Percentiles rank a stretch among this genome's conserved stretches.
Evolutionary conservation across 495 filamentous ascomycete genomes (phyloP).

Genomic region (Podospora pseudopauciseta): DNA sequence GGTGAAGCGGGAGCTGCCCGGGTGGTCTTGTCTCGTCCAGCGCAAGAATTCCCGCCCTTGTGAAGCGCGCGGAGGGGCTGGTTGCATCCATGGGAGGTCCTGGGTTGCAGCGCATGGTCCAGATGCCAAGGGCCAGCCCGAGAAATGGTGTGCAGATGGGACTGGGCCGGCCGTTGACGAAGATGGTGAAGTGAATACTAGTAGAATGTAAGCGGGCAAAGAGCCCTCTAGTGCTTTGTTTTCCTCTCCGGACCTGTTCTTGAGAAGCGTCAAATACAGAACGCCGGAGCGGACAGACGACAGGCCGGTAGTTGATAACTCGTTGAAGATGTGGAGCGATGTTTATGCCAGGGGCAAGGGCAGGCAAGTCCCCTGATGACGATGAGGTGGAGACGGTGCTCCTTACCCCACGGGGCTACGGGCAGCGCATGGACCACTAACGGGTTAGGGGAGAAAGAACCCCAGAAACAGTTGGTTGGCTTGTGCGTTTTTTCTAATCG

Average conservation of each 20-base stretch:
- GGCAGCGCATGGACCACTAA: not conserved
- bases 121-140: not conserved
- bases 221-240: not conserved
- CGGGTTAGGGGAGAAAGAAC: conserved; percentile 3
- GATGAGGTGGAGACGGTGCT: not conserved
- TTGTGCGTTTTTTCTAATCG: not conserved
- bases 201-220: not conserved
- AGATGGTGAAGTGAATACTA: no score
- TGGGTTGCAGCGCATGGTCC: not conserved
- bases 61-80: not conserved
- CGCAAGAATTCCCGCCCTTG: not conserved
- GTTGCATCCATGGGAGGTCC: not conserved
- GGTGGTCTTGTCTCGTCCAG: not conserved
- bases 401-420: not conserved
- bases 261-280: not conserved
- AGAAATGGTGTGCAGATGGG: not conserved
- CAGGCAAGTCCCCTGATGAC: not conserved
- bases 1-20: not conserved
- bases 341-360: not conserved
- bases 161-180: no score
- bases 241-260: not conserved
- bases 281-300: not conserved
- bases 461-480: conserved; percentile 1
- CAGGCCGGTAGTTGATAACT: not conserved
- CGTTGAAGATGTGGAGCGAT: not conserved